Evolutionary conservation across 176 grass and related monocot genomes (phyloP), one percentile per base, ranked within the genome.

Genomic region (Panicum miliaceum): DNA sequence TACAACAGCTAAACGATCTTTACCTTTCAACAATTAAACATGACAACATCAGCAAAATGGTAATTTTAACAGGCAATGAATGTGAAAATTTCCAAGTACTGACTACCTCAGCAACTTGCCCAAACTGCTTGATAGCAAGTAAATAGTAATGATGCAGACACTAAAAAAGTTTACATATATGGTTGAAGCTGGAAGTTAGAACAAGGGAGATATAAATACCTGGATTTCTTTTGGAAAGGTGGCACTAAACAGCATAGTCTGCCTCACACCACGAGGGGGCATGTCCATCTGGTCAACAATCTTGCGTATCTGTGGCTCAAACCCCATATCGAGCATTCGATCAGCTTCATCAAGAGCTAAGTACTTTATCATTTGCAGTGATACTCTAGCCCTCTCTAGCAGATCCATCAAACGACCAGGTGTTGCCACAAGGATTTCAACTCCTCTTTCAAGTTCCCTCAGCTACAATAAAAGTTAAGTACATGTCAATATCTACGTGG

Each of bases 261-360:
- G 95, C 57, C 95, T 94, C 58, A 86, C 82, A 58, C 95, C 90
- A 67, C 82, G 90, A 53, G 90, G 80, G 4, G 95, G 92, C 95
- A 98, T 98, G 77, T 95, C 95, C 85, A 92, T 94, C 53, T 95
- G 92, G 73, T 98, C 95, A 62, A 98, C 95, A 84, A 95, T 98
- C 43, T 93, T 98, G 47, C 95, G 84, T 43, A 98, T 98, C 47
- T 98, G 95, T 86, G 95, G 95, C 76, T 98, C 95, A 63, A 98
- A 98, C 48, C 95, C 95, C 95, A 98, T 98, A 75, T 98, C 95
- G 6, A 98, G 91, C 95, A 98, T 98, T 64, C 95, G 87, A 88
- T 98, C 92, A 74, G 95, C 95, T 87, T 98, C 95, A 86, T 98
- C 95, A 71, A 98, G 91, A 68, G 95, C 89, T 46, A 98, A 84